Evolutionary conservation across 805 yeast species (phyloP).

Genomic region (Wickerhamomyces ciferrii): DNA sequence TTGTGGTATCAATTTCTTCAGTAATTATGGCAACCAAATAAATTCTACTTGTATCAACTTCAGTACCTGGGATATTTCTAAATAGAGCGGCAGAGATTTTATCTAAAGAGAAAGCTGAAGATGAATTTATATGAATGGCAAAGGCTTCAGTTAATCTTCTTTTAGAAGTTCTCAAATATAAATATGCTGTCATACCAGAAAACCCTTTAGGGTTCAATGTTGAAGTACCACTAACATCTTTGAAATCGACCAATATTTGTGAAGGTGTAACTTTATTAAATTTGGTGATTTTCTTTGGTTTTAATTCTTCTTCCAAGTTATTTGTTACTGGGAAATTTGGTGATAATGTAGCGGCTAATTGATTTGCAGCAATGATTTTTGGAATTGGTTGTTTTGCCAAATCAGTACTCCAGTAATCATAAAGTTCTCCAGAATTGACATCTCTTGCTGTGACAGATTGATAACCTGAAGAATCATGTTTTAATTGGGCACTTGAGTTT

Average conservation of each 20-base stretch:
- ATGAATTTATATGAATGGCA: slow-evolving; percentile 57
- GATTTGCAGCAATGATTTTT: slow-evolving; percentile 58
- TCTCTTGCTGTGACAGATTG: slow-evolving; percentile 67
- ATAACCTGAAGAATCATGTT: slow-evolving; percentile 55
- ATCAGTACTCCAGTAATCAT: slow-evolving; percentile 27
- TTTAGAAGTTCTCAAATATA: slow-evolving; percentile 61
- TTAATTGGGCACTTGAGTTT: slow-evolving; percentile 17
- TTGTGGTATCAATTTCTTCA: slow-evolving; percentile 54
- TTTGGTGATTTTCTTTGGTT: slow-evolving; percentile 41
- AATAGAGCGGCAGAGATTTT: slow-evolving; percentile 76
- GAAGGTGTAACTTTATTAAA: slow-evolving; percentile 43
- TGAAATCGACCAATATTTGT: slow-evolving; percentile 73
- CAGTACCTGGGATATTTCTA: slow-evolving; percentile 66
- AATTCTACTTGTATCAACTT: slow-evolving; percentile 57
- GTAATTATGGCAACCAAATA: slow-evolving; percentile 73
- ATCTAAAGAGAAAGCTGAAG: slow-evolving; percentile 54
- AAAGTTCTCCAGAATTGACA: slow-evolving; percentile 50
- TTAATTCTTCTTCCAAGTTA: slow-evolving; percentile 28
- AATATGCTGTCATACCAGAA: slow-evolving; percentile 65
- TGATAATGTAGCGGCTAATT: slow-evolving; percentile 64
- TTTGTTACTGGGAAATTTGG: slow-evolving; percentile 59
- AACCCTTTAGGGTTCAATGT: slow-evolving; percentile 59
- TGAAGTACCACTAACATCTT: slow-evolving; percentile 60
- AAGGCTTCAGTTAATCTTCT: slow-evolving; percentile 75
- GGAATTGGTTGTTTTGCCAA: slow-evolving; percentile 36